Evolutionary conservation across 2,329 filamentous ascomycete species (phyloP).

Genomic region (Aschersonia sp.): DNA sequence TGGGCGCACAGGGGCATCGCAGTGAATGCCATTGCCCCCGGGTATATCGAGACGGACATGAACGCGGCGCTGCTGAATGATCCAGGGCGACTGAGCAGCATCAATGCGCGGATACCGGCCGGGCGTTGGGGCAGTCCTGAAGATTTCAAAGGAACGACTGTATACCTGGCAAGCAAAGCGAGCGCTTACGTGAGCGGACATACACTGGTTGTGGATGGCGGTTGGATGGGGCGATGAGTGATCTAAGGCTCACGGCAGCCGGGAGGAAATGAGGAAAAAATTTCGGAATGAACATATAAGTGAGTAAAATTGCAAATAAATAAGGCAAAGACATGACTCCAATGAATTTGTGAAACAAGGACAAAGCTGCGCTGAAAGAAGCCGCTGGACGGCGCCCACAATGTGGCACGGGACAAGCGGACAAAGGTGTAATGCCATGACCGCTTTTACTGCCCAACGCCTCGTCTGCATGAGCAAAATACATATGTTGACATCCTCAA

Average conservation of each 20-base stretch:
- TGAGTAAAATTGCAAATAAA: too few relatives aligned
- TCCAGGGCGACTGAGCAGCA: conserved; percentile 52
- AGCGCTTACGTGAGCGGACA: conserved; percentile 74
- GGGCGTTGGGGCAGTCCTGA: conserved; percentile 72
- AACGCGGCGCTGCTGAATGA: conserved; percentile 70
- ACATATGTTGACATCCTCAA: too few relatives aligned
- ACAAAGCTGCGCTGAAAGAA: too few relatives aligned
- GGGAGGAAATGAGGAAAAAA: neutral
- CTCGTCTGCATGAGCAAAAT: too few relatives aligned
- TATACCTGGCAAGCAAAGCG: conserved; percentile 64
- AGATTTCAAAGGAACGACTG: conserved; percentile 73
- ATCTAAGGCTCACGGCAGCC: neutral
- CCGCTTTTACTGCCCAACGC: too few relatives aligned
- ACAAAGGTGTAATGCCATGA: too few relatives aligned
- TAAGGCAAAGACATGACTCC: too few relatives aligned
- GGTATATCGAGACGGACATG: conserved; percentile 92
- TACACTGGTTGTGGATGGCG: conserved; percentile 71
- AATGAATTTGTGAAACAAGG: too few relatives aligned
- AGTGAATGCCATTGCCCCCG: conserved; percentile 80
- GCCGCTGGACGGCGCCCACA: too few relatives aligned
- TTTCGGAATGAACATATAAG: too few relatives aligned
- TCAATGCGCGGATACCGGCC: conserved; percentile 68
- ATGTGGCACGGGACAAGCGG: too few relatives aligned
- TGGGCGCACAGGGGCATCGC: conserved; percentile 69
- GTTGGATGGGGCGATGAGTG: conserved; percentile 73